Percentiles rank a stretch among this genome's conserved stretches.
phyloP scores from a whole-genome alignment of 148 eudicot genomes.

The Rhododendron ferrugineum region DNA sequence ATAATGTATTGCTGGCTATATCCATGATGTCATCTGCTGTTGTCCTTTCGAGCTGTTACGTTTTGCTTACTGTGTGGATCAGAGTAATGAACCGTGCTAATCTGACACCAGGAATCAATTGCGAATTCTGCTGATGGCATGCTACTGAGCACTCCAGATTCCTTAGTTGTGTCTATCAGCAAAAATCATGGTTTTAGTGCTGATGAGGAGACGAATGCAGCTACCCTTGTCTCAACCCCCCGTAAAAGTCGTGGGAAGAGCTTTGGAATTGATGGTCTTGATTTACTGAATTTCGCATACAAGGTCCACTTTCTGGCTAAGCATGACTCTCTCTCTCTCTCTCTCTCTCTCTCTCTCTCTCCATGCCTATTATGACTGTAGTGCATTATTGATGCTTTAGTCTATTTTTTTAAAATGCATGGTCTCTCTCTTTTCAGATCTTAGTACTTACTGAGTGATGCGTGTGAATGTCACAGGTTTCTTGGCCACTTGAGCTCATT shows the following conservation, averaged over 20 bases:
- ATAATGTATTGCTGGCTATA: neutral
- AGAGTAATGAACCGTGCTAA: slow-evolving; percentile 12
- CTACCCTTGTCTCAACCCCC: slow-evolving; percentile 45
- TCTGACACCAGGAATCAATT: slow-evolving; percentile 68
- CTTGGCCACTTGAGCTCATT: slow-evolving; percentile 97
- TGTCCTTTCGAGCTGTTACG: neutral
- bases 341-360: neutral
- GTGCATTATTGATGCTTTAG: neutral
- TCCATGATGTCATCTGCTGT: neutral
- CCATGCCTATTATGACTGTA: neutral
- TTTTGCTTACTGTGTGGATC: slow-evolving; percentile 8
- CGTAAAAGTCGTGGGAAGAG: slow-evolving; percentile 51
- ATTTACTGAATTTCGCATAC: slow-evolving; percentile 77
- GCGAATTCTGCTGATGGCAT: slow-evolving; percentile 82
- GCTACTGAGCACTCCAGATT: slow-evolving; percentile 75
- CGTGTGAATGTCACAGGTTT: slow-evolving; percentile 43
- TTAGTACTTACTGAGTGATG: neutral
- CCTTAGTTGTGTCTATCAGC: slow-evolving; percentile 66
- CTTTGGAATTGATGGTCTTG: slow-evolving; percentile 71
- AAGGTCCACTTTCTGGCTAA: slow-evolving; percentile 45
- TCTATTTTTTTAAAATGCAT: neutral
- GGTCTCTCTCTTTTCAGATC: neutral
- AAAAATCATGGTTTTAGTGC: slow-evolving; percentile 40
- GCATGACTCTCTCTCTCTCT: neutral
- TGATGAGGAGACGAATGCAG: slow-evolving; percentile 37